A percentile compares a stretch with the other conserved stretches of the same genome.
Conservation (phyloP, 1,139 yeast genomes). For the Geotrichum reessii region DNA sequence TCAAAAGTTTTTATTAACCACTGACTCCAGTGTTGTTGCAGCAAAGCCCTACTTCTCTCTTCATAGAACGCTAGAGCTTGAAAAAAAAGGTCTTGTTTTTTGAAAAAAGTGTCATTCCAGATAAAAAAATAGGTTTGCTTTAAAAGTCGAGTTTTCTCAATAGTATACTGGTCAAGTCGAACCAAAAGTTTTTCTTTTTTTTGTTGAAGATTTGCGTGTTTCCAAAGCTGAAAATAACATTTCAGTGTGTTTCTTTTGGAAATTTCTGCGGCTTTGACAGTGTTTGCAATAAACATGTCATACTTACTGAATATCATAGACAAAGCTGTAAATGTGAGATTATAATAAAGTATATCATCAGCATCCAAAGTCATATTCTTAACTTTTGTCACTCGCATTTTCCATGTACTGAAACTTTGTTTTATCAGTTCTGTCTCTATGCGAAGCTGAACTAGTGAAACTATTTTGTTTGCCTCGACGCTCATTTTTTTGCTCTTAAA, state of each 20-base stretch:
- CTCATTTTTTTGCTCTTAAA: constrained; percentile 8
- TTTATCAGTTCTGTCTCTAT: neutral
- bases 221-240: constrained; percentile 7
- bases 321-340: neutral
- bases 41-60: neutral
- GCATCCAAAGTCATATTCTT: constrained; percentile 10
- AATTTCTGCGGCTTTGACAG: neutral
- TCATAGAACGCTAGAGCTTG: constrained; percentile 4
- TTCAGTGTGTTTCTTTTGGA: neutral
- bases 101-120: constrained; percentile 8
- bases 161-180: neutral
- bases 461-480: neutral
- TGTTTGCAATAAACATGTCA: neutral
- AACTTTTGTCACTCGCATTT: neutral
- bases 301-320: neutral
- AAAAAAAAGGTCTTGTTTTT: neutral
- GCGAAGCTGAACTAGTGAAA: neutral
- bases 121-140: constrained; percentile 1
- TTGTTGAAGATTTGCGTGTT: neutral
- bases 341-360: constrained; percentile 4
- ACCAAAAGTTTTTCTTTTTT: neutral
- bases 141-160: neutral
- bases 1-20: neutral
- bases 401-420: constrained; percentile 13
- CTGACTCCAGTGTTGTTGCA: constrained; percentile 3